Evolutionary conservation across 2,329 filamentous ascomycete species (phyloP).

Genomic region (Geosmithia putterillii): DNA sequence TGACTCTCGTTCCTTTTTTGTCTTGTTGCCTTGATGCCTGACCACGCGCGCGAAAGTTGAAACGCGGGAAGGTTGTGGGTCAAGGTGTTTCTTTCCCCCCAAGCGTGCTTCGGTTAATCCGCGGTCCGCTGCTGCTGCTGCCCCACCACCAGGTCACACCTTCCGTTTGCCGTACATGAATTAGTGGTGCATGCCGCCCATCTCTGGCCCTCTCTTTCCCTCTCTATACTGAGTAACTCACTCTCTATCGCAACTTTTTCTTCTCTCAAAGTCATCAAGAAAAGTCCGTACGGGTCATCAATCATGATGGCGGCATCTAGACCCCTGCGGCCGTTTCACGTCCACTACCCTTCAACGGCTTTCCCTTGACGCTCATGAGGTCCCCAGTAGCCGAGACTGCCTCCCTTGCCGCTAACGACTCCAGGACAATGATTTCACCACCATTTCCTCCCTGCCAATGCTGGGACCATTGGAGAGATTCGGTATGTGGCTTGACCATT

Average conservation of each 20-base stretch:
- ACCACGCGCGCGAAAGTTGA: background rate
- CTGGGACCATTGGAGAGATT: background rate
- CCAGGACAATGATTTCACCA: background rate
- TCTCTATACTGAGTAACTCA: background rate
- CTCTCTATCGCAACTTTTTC: too few relatives aligned
- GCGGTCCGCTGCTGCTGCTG: conserved; percentile 1
- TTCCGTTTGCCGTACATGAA: too few relatives aligned
- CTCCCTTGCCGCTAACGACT: background rate
- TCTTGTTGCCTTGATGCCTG: background rate
- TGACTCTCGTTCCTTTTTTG: background rate
- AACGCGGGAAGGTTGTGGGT: background rate
- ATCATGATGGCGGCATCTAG: background rate
- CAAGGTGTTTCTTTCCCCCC: background rate
- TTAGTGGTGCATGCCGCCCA: too few relatives aligned
- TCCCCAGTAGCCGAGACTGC: too few relatives aligned
- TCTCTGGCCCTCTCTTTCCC: background rate
- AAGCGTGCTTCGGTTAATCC: background rate
- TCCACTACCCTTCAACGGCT: background rate
- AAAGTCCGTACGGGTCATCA: too few relatives aligned
- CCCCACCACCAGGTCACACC: too few relatives aligned
- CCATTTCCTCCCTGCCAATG: background rate
- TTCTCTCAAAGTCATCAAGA: too few relatives aligned
- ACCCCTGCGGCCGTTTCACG: too few relatives aligned
- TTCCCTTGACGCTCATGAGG: background rate
- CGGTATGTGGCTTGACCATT: background rate